Percentiles rank a stretch among this genome's conserved stretches.
phyloP scores from a whole-genome alignment of 2,329 filamentous ascomycete genomes.

The Trichoderma oligosporum region DNA sequence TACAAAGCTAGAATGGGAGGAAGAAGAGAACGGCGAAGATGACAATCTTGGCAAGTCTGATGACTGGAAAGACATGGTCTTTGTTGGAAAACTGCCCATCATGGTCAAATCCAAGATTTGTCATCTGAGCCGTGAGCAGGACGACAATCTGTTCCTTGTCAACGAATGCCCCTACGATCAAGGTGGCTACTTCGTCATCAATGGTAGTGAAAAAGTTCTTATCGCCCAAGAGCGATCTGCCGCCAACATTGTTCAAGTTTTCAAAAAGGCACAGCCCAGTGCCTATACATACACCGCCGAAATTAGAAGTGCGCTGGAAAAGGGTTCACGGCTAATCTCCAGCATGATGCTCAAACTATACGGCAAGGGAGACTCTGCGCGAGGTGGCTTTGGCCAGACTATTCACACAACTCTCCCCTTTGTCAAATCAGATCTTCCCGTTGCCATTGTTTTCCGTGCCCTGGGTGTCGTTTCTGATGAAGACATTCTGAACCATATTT shows the following conservation, averaged over 20 bases:
- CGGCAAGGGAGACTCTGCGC: conserved; percentile 76
- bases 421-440: conserved; percentile 87
- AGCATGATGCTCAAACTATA: conserved; percentile 88
- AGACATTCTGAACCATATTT: conserved; percentile 96
- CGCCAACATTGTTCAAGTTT: conserved; percentile 97
- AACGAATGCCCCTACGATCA: conserved; percentile 99
- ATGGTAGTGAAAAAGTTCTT: conserved; percentile 96
- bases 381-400: conserved; percentile 75
- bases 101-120: conserved; percentile 99
- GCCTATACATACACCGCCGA: conserved; percentile 92
- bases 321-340: conserved; percentile 90
- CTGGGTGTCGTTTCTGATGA: conserved; percentile 95
- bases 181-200: conserved; percentile 98
- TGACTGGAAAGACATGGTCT: conserved; percentile 68
- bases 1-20: conserved; percentile 58
- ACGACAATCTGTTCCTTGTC: conserved; percentile 82
- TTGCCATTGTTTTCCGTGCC: conserved; percentile 92
- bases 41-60: conserved; percentile 51
- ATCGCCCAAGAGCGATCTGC: conserved; percentile 97
- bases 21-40: conserved; percentile 51
- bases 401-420: conserved; percentile 91
- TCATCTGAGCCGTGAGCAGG: conserved; percentile 76
- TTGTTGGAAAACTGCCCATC: conserved; percentile 92
- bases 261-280: conserved; percentile 93
- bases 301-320: conserved; percentile 93